Percentiles rank a stretch among this genome's conserved stretches.
Conservation (phyloP, 208 protist genomes). For the Leishmania lainsoni region DNA sequence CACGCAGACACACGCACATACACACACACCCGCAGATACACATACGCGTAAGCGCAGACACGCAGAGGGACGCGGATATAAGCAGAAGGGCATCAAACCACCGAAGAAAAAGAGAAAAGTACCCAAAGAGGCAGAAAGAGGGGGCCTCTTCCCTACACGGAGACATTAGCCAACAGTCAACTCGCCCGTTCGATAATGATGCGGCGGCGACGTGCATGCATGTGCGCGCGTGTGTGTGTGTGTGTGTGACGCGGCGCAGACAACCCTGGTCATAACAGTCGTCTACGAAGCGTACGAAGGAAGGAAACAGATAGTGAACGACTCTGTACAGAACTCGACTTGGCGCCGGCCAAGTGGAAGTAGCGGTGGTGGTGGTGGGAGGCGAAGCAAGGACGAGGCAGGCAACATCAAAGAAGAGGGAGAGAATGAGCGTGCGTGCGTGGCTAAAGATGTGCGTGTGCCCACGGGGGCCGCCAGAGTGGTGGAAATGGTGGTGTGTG, state of each 20-base stretch:
- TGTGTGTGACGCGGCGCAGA: background rate
- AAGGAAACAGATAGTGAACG: slow-evolving; percentile 7
- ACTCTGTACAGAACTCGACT: background rate
- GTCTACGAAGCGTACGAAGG: slow-evolving; percentile 1
- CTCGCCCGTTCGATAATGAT: background rate
- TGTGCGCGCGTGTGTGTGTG: background rate
- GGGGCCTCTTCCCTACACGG: background rate
- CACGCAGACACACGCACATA: slow-evolving; percentile 2
- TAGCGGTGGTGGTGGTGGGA: background rate
- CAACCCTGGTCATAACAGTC: background rate
- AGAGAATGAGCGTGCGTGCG: background rate
- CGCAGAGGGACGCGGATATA: background rate
- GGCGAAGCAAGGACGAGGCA: background rate
- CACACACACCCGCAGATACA: slow-evolving; percentile 12
- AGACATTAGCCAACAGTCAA: background rate
- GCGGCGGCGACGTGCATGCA: too few species aligned
- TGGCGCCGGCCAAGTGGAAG: background rate
- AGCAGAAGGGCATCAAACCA: background rate
- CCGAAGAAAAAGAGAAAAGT: background rate
- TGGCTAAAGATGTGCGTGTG: background rate
- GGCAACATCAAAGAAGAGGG: slow-evolving; percentile 5
- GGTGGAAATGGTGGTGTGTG: background rate
- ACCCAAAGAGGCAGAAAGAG: background rate
- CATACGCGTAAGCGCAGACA: background rate
- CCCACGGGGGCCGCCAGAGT: background rate